Evolutionary conservation across 225 moss, liverwort and hornwort species (phyloP).

Genomic region (Bryum argenteum): DNA sequence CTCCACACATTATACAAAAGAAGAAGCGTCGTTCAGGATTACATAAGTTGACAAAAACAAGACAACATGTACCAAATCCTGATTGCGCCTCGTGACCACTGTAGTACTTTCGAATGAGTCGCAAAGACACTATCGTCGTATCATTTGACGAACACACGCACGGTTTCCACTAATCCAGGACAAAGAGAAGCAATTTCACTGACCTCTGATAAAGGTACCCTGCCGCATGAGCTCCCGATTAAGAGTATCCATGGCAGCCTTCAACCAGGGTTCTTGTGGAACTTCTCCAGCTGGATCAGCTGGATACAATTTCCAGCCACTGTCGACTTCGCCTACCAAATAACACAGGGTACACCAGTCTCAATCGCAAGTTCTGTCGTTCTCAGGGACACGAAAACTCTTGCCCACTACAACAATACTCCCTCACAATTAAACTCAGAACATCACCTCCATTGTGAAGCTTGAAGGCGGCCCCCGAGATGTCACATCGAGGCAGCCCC

Average conservation of each 20-base stretch:
- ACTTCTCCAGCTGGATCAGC: constrained; percentile 40
- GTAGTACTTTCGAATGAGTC: background rate
- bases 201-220: constrained; percentile 56
- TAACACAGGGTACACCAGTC: constrained; percentile 5
- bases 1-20: background rate
- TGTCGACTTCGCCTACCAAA: constrained; percentile 35
- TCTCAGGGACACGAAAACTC: background rate
- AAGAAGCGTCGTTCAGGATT: background rate
- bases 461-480: constrained; percentile 42
- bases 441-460: constrained; percentile 37
- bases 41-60: background rate
- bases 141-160: background rate
- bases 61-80: background rate
- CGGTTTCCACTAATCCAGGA: background rate
- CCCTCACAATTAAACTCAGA: background rate
- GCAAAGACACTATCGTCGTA: background rate
- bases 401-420: background rate
- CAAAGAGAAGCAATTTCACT: constrained; percentile 12
- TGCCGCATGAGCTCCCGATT: constrained; percentile 58
- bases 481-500: constrained; percentile 23
- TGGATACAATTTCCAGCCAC: constrained; percentile 41
- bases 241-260: constrained; percentile 59
- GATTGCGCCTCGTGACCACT: background rate
- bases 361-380: background rate
- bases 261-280: constrained; percentile 60